Base-by-base conservation (phyloP, 225 moss, liverwort and hornwort species). In the Physcomitrium patens region DNA sequence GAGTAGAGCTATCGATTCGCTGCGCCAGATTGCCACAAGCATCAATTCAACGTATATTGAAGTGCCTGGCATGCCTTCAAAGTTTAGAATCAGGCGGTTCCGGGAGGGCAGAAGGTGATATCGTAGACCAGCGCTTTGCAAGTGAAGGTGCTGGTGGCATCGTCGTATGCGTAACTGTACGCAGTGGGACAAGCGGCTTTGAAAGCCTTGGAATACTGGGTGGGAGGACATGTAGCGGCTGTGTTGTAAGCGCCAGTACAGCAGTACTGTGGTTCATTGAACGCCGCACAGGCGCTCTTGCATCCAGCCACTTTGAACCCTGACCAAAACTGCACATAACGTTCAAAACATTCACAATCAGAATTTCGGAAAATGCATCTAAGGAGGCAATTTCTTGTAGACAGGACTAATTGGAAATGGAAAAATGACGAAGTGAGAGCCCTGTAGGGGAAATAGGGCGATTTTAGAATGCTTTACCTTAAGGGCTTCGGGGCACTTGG, bases 111-210 rank as follows among this genome's bases (percentile, higher is more conserved):
- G 81, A 96, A 96, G 56, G 79, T 83, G 76, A 96, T 76, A 47
- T 83, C 80, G 57, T 92, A 96, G 54, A 47, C 52, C 23, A 83
- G 80, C 41, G 74, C 85, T 50, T 74, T 75, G 71, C 96, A 96
- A 63, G 89, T 92, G 89, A 92, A 94, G 48, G 92, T 92, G 84
- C 91, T 94, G 70, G 86, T 86, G 37, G 65, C 68, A 51, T 94
- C 91, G 69, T 96, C 94, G 49, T 87, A 96, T 0, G 96, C 94
- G 42, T 96, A 96, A 62, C 92, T 94, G 80, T 96, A 96, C 0
- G 92, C 92, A 31, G 91, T 90, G 0, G 94, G 94, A 31, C 94
- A 96, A 0, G 94, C 96, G 5, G 67, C 64, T 76, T 96, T 96
- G 87, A 96, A 96, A 0, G 70, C 72, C 69, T 43, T 15, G 12